Evolutionary conservation across 2,329 filamentous ascomycete genomes (phyloP).

Genomic region (Moelleriella libera): DNA sequence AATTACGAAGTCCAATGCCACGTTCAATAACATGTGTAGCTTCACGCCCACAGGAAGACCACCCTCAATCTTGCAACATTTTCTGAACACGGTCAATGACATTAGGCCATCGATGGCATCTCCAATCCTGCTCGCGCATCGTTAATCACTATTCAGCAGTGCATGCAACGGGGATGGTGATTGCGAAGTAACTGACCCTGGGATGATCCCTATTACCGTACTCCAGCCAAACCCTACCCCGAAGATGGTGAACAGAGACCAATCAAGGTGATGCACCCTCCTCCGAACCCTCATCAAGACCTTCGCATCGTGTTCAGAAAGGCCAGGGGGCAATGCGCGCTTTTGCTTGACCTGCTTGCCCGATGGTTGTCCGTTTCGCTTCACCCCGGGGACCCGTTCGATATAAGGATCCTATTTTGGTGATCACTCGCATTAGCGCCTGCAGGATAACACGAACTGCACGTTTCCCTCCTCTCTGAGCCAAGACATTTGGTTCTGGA

Average conservation of each 20-base stretch:
- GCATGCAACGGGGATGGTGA: not conserved
- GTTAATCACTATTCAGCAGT: not conserved
- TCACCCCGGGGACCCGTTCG: constrained; percentile 63
- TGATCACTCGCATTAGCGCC: no score
- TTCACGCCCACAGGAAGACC: constrained; percentile 51
- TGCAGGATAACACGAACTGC: no score
- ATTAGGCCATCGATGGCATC: constrained; percentile 62
- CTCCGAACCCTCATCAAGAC: constrained; percentile 78
- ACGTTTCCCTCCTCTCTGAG: no score
- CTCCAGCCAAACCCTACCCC: constrained; percentile 84
- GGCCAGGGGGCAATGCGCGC: constrained; percentile 70
- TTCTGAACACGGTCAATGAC: constrained; percentile 59
- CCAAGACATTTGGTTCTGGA: no score
- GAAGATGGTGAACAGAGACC: constrained; percentile 66
- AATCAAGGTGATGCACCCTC: constrained; percentile 74
- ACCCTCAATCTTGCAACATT: constrained; percentile 61
- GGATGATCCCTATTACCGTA: constrained; percentile 71
- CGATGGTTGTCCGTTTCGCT: constrained; percentile 46
- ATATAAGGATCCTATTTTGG: constrained; percentile 70
- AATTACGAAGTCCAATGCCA: constrained; percentile 58
- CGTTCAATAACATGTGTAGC: constrained; percentile 67
- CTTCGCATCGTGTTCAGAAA: constrained; percentile 68
- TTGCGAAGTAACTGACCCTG: constrained; percentile 45
- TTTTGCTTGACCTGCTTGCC: constrained; percentile 71
- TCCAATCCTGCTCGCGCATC: constrained; percentile 41